Evolutionary conservation across 441 rosid species (phyloP), one percentile per base, ranked within the genome.

Genomic region (Gossypium laxum): DNA sequence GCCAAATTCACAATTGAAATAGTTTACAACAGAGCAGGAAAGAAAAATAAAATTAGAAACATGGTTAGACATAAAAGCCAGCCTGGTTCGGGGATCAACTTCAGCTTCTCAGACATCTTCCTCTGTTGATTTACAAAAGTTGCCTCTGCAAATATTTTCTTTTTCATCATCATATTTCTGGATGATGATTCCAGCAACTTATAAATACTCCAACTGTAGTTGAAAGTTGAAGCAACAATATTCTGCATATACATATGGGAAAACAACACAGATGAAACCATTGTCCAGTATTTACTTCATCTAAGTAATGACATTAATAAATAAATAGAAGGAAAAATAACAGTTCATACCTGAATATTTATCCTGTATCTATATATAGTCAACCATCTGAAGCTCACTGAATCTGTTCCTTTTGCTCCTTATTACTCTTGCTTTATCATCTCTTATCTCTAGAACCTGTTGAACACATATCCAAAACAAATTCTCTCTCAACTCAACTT

Each of bases 401-500:
- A 78, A 45, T 17, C 22, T 74, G 74, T 81, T 90, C 55, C 69
- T 74, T 76, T 81, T 77, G 80, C 91, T 84, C 69, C 83, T 85
- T 82, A 93, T 74, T 5, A 82, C 96, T 76, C 91, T 88, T 24
- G 90, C 91, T 79, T 81, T 82, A 71, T 84, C 80, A 14, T 82
- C 91, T 63, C 28, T 78, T 79, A 91, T 93, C 79, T 91, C 98
- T 18, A 93, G 84, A 67, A 93, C 98, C 98, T 93, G 78, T 15
- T 64, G 28, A 58, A 55, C 21, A 74, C 15, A 69, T 11, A 14
- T 28, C 5, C 6, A 4, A 30, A 28, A 54, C 34, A 14, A 5
- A 12, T 14, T 12, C 58, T 15, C 52, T 26, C 22, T 8, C 52
- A 52, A 5, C 57, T 41, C 52, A 8, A 63, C 30, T 34, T 38